These are phyloP conservation scores for Coemansia furcata DNA, from an alignment of 192 early-diverging fungal genomes.

Conservation along the genomic window DNA sequence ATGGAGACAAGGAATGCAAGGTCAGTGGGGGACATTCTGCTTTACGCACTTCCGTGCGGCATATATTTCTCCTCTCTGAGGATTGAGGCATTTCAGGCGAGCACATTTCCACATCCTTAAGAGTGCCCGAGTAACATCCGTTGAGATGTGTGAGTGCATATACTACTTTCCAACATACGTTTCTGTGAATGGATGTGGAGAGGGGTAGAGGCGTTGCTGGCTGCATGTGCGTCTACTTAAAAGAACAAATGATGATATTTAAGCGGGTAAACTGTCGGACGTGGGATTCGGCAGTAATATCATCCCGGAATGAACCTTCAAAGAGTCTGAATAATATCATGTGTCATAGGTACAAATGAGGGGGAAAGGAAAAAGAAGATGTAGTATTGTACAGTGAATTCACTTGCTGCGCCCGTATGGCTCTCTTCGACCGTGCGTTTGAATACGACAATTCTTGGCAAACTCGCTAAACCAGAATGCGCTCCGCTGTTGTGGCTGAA, in stretches of 20 bases:
- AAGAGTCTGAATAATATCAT: background rate
- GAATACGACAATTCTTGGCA: background rate
- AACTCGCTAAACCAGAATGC: background rate
- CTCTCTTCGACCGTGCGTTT: background rate
- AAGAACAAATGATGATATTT: background rate
- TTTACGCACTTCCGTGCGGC: background rate
- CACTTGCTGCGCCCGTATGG: background rate
- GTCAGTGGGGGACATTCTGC: background rate
- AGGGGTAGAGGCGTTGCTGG: background rate
- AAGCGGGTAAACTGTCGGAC: background rate
- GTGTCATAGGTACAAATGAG: background rate
- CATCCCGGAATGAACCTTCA: background rate
- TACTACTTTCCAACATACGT: background rate
- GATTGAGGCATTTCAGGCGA: background rate
- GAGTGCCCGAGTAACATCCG: background rate
- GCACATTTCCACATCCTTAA: background rate
- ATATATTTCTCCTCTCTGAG: background rate
- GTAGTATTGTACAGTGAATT: background rate
- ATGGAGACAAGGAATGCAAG: background rate
- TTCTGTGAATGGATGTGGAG: background rate
- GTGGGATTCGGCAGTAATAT: background rate
- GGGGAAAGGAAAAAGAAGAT: background rate
- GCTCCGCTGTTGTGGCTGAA: background rate
- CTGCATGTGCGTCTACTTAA: background rate
- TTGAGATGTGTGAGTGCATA: background rate